A percentile compares a stretch with the other conserved stretches of the same genome.
Evolutionary conservation across 2,329 filamentous ascomycete genomes (phyloP).

Genomic region (Nemania bipapillata): DNA sequence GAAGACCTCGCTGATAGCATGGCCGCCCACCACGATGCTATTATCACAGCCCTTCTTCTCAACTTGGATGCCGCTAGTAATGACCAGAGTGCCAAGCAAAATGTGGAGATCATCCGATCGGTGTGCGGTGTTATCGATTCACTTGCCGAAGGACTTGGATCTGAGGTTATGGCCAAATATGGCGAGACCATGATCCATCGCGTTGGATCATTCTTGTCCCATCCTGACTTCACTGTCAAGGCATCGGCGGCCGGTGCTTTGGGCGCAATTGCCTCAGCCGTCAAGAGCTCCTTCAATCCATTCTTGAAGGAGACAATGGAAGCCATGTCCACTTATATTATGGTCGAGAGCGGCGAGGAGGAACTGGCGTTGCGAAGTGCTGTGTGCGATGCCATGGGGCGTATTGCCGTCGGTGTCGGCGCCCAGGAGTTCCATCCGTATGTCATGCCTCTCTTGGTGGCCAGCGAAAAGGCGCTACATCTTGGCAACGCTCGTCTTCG

Average conservation of each 20-base stretch:
- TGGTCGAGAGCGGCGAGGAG: conserved; percentile 87
- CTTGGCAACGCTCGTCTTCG: conserved; percentile 90
- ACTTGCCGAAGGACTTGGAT: conserved; percentile 85
- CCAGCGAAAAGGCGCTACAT: conserved; percentile 88
- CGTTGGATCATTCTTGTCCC: conserved; percentile 83
- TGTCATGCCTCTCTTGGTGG: conserved; percentile 87
- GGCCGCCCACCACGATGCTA: conserved; percentile 81
- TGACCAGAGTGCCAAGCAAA: conserved; percentile 76
- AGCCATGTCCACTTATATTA: conserved; percentile 83
- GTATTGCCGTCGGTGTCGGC: conserved; percentile 89
- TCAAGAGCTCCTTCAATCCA: conserved; percentile 84
- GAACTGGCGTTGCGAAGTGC: conserved; percentile 89
- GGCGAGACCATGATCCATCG: conserved; percentile 84
- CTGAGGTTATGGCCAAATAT: conserved; percentile 82
- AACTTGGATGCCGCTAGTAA: conserved; percentile 85
- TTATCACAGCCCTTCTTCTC: conserved; percentile 85
- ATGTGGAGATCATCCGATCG: conserved; percentile 85
- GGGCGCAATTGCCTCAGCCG: conserved; percentile 87
- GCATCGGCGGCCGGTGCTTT: conserved; percentile 87
- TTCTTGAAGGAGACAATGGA: conserved; percentile 93
- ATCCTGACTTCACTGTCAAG: conserved; percentile 90
- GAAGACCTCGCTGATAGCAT: conserved; percentile 95
- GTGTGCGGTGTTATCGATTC: conserved; percentile 92
- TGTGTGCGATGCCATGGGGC: conserved; percentile 91
- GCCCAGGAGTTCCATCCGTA: conserved; percentile 88